These are phyloP conservation scores for Tolypocladium nubicola DNA, from an alignment of 2,329 filamentous ascomycete genomes.

Conservation along the genomic window DNA sequence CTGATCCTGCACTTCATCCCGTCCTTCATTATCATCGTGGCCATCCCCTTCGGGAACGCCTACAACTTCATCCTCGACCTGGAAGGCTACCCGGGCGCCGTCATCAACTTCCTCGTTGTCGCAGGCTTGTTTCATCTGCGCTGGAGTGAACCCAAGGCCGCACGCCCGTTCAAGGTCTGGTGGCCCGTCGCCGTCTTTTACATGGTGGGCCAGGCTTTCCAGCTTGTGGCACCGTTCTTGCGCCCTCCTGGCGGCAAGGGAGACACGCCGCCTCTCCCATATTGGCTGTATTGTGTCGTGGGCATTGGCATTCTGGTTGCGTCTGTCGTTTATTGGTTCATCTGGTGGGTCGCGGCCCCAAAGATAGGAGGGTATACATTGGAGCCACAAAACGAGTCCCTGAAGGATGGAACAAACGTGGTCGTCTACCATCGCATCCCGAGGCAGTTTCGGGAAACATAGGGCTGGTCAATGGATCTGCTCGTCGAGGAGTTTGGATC, in stretches of 20 bases:
- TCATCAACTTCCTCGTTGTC: background rate
- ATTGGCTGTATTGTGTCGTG: background rate
- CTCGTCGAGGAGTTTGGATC: background rate
- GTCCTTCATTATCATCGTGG: constrained; percentile 48
- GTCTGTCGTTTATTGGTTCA: background rate
- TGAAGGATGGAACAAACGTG: background rate
- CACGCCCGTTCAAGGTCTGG: background rate
- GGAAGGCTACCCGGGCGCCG: constrained; percentile 2
- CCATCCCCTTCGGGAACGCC: constrained; percentile 55
- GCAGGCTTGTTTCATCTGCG: background rate
- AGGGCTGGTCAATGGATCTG: background rate
- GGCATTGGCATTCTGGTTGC: background rate
- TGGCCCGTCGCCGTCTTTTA: background rate
- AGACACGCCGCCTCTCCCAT: background rate
- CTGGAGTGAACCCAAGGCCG: background rate
- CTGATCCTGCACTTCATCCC: background rate
- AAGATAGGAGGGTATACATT: background rate
- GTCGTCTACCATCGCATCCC: background rate
- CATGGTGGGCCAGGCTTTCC: background rate
- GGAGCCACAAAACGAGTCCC: background rate
- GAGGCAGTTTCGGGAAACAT: background rate
- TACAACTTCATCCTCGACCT: constrained; percentile 58
- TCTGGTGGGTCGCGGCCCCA: background rate
- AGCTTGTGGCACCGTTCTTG: background rate
- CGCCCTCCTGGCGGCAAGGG: background rate